These are phyloP conservation scores for Neurospora sp. DNA, from an alignment of 2,329 filamentous ascomycete species.

Conservation along the genomic window DNA sequence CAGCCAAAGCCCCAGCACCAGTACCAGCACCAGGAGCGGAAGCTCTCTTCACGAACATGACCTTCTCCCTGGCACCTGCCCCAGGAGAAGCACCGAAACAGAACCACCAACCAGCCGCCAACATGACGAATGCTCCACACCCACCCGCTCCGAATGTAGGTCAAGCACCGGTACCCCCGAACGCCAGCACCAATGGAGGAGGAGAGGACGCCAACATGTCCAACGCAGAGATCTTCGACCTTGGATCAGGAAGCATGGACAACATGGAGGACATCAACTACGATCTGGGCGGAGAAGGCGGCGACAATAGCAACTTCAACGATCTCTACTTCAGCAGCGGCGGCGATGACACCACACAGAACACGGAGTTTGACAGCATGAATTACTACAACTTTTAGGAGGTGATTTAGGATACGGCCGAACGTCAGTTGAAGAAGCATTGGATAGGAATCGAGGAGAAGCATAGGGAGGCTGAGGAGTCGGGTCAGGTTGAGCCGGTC, in stretches of 20 bases:
- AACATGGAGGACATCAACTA: constrained; percentile 30
- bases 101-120: constrained; percentile 16
- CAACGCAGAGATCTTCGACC: constrained; percentile 31
- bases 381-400: constrained; percentile 31
- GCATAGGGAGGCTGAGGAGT: background rate
- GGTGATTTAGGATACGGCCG: background rate
- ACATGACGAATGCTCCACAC: constrained; percentile 4
- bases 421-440: background rate
- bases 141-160: constrained; percentile 13
- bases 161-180: background rate
- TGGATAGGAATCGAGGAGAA: background rate
- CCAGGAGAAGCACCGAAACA: constrained; percentile 22
- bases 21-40: constrained; percentile 25
- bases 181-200: background rate
- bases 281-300: constrained; percentile 26
- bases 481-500: too few species aligned
- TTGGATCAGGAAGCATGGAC: constrained; percentile 30
- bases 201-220: constrained; percentile 5
- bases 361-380: constrained; percentile 34
- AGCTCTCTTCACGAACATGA: constrained; percentile 46
- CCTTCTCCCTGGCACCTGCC: constrained; percentile 41
- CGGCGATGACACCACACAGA: constrained; percentile 30
- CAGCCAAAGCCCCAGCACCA: constrained; percentile 8
- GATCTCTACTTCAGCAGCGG: constrained; percentile 38
- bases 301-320: constrained; percentile 35